These are phyloP conservation scores for Penicillium maclennaniae DNA, from an alignment of 495 filamentous ascomycete genomes.

Conservation along the genomic window DNA sequence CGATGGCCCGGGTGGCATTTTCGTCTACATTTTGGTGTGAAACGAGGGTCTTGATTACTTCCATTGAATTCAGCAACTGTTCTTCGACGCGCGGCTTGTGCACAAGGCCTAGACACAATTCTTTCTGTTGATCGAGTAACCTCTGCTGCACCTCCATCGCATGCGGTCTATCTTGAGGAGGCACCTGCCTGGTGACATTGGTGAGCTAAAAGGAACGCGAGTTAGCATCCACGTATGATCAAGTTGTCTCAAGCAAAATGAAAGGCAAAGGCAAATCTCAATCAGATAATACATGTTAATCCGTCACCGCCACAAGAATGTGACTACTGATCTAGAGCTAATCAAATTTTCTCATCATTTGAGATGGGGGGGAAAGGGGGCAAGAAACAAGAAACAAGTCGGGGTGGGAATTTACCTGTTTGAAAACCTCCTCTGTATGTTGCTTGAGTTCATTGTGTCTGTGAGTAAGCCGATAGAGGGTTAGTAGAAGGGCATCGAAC, in stretches of 20 bases:
- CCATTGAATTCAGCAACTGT: slow-evolving; percentile 34
- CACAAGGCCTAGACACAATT: slow-evolving; percentile 30
- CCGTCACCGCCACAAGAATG: slow-evolving; percentile 45
- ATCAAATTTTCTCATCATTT: slow-evolving; percentile 50
- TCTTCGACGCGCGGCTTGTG: slow-evolving; percentile 25
- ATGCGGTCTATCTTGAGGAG: slow-evolving; percentile 27
- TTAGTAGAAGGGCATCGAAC: slow-evolving; percentile 49
- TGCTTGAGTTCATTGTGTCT: slow-evolving; percentile 43
- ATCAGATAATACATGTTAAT: slow-evolving; percentile 53
- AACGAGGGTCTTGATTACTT: slow-evolving; percentile 46
- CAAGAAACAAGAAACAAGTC: slow-evolving; percentile 6
- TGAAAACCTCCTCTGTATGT: slow-evolving; percentile 38
- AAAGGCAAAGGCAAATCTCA: slow-evolving; percentile 23
- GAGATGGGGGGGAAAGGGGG: slow-evolving; percentile 26
- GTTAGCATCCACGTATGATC: slow-evolving; percentile 19
- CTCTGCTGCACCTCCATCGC: slow-evolving; percentile 35
- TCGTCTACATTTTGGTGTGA: slow-evolving; percentile 44
- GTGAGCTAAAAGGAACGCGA: slow-evolving; percentile 15
- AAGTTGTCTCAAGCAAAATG: slow-evolving; percentile 2
- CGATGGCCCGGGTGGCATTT: slow-evolving; percentile 34
- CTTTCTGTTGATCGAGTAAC: slow-evolving; percentile 28
- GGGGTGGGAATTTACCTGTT: slow-evolving; percentile 41
- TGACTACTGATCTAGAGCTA: slow-evolving; percentile 60
- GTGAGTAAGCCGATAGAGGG: slow-evolving; percentile 42
- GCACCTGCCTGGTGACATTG: slow-evolving; percentile 20